Percentiles rank a stretch among this genome's conserved stretches.
Evolutionary conservation across 2,329 filamentous ascomycete species (phyloP).

Genomic region (Ophiostoma sp.): DNA sequence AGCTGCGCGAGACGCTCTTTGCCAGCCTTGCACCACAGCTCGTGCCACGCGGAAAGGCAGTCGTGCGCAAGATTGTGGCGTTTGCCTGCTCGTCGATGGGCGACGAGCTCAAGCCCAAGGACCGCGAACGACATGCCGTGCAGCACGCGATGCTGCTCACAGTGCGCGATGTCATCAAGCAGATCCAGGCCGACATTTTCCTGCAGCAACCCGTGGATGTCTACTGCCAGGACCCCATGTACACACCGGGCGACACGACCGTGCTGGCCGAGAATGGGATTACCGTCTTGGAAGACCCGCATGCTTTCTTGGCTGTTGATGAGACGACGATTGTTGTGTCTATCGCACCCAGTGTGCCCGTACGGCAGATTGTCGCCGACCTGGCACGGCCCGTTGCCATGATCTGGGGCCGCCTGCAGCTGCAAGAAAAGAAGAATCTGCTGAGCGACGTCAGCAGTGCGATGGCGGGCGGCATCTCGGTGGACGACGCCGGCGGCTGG

Average conservation of each 20-base stretch:
- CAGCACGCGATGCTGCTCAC: conserved; percentile 28
- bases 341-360: conserved; percentile 30
- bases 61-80: conserved; percentile 24
- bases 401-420: conserved; percentile 27
- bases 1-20: conserved; percentile 23
- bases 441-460: neutral
- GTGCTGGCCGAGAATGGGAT: conserved; percentile 29
- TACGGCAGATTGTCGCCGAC: conserved; percentile 34
- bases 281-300: conserved; percentile 31
- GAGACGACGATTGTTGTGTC: conserved; percentile 31
- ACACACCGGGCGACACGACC: conserved; percentile 26
- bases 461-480: neutral
- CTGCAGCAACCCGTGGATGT: conserved; percentile 12
- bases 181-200: conserved; percentile 17
- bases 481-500: conserved; percentile 24
- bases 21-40: conserved; percentile 17
- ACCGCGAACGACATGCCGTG: conserved; percentile 16
- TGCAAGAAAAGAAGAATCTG: neutral
- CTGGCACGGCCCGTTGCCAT: conserved; percentile 33
- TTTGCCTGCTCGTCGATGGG: conserved; percentile 25
- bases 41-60: conserved; percentile 11
- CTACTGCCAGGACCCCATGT: conserved; percentile 30
- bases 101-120: conserved; percentile 16
- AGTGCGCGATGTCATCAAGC: conserved; percentile 24
- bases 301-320: conserved; percentile 33